phyloP scores from a whole-genome alignment of 805 yeast species.

The Isabelozyma pseudorhagii region DNA sequence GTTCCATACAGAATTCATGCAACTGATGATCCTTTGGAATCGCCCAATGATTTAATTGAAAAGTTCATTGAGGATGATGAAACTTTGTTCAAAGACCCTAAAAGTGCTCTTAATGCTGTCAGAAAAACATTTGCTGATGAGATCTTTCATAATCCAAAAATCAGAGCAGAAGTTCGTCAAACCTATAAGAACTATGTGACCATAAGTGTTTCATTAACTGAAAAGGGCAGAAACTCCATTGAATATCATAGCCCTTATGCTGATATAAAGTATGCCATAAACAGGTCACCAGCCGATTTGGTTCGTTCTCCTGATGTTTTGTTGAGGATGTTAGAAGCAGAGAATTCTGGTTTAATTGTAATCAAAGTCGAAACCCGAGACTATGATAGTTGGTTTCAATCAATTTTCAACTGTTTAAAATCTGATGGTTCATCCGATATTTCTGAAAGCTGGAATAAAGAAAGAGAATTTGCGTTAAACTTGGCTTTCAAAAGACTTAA shows the following conservation, averaged over 20 bases:
- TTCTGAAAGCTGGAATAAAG: constrained; percentile 76
- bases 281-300: constrained; percentile 75
- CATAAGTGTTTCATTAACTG: constrained; percentile 74
- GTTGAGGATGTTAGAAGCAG: constrained; percentile 90
- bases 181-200: constrained; percentile 63
- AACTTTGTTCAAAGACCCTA: constrained; percentile 52
- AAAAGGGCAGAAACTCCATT: constrained; percentile 66
- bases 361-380: constrained; percentile 57
- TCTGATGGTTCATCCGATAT: constrained; percentile 78
- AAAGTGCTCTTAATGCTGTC: constrained; percentile 68
- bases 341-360: constrained; percentile 66
- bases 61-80: constrained; percentile 42
- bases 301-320: constrained; percentile 74
- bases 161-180: constrained; percentile 66
- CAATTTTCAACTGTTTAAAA: constrained; percentile 48
- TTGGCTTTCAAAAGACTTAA: constrained; percentile 66
- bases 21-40: constrained; percentile 61
- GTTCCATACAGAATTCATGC: constrained; percentile 59
- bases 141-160: constrained; percentile 72
- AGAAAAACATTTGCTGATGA: constrained; percentile 76
- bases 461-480: constrained; percentile 65
- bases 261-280: constrained; percentile 87
- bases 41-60: constrained; percentile 61
- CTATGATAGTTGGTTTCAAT: constrained; percentile 38
- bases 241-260: constrained; percentile 78